A percentile compares a stretch with the other conserved stretches of the same genome.
Conservation (phyloP, 495 filamentous ascomycete species). For the Annulohypoxylon bovei region DNA sequence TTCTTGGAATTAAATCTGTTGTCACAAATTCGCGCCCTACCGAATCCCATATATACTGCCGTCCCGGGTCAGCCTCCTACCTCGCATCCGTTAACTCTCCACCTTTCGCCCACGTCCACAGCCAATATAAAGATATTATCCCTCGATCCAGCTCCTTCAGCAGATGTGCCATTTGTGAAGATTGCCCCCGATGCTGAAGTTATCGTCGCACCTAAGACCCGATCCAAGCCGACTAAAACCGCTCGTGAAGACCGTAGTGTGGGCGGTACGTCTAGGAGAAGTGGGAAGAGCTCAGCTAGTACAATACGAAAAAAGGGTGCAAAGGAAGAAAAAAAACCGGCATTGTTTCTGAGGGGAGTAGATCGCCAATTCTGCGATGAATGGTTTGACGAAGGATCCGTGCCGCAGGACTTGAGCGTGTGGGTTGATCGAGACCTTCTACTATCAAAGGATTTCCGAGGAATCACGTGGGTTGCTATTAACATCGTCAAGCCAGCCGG, state of each 20-base stretch:
- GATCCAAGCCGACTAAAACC: conserved; percentile 56
- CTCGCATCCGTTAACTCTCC: conserved; percentile 85
- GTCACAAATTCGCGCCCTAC: conserved; percentile 90
- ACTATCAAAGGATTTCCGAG: conserved; percentile 71
- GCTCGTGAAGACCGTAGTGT: conserved; percentile 74
- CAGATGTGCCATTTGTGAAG: conserved; percentile 83
- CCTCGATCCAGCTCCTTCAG: conserved; percentile 74
- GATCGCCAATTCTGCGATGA: conserved; percentile 71
- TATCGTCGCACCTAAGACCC: conserved; percentile 89
- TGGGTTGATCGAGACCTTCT: conserved; percentile 87
- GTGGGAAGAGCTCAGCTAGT: conserved; percentile 77
- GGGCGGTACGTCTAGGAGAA: conserved; percentile 71
- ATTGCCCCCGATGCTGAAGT: conserved; percentile 94
- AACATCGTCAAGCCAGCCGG: conserved; percentile 83
- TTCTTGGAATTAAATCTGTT: conserved; percentile 95
- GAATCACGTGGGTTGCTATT: conserved; percentile 75
- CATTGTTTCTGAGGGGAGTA: conserved; percentile 80
- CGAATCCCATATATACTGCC: conserved; percentile 76
- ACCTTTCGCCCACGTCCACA: conserved; percentile 94
- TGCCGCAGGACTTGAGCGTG: conserved; percentile 71
- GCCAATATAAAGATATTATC: conserved; percentile 89
- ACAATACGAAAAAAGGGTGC: conserved; percentile 69
- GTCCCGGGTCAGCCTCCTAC: conserved; percentile 50
- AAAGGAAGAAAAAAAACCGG: conserved; percentile 68
- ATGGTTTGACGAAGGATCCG: conserved; percentile 74